phyloP scores from a whole-genome alignment of 371 early-diverging fungal species.

The Enterospora canceri region DNA sequence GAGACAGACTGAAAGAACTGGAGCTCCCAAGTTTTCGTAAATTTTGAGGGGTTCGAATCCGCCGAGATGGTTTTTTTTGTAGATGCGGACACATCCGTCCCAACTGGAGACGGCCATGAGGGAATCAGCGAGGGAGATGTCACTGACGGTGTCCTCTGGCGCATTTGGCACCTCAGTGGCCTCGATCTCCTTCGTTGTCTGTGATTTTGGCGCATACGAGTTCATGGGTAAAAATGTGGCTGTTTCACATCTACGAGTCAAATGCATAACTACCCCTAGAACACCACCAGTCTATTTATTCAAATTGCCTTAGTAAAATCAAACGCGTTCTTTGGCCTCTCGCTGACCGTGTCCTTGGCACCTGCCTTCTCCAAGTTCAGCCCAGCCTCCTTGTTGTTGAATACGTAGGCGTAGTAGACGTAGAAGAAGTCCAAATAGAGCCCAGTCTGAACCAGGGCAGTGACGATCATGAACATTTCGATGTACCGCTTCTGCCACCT shows the following conservation, averaged over 20 bases:
- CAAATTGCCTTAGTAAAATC: no score
- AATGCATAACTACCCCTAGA: no score
- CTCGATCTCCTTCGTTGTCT: slow-evolving; percentile 9
- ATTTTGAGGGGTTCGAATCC: slow-evolving; percentile 11
- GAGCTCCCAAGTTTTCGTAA: slow-evolving; percentile 20
- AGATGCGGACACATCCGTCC: slow-evolving; percentile 53
- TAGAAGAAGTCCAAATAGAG: slow-evolving; percentile 92
- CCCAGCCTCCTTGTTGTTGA: slow-evolving; percentile 17
- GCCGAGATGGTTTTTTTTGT: slow-evolving; percentile 3
- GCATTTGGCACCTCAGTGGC: slow-evolving; percentile 27
- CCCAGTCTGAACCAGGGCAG: slow-evolving; percentile 82
- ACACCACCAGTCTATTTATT: no score
- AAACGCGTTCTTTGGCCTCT: no score
- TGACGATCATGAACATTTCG: slow-evolving; percentile 62
- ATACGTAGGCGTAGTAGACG: slow-evolving; percentile 62
- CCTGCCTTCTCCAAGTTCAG: neutral
- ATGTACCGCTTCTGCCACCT: slow-evolving; percentile 50
- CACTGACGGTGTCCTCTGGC: slow-evolving; percentile 52
- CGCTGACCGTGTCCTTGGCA: no score
- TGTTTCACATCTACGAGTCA: no score
- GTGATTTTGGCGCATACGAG: no score
- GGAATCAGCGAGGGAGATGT: slow-evolving; percentile 24
- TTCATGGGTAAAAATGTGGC: no score
- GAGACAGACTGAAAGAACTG: slow-evolving; percentile 49
- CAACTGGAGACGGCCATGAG: slow-evolving; percentile 48